A percentile compares a stretch with the other conserved stretches of the same genome.
These are phyloP conservation scores for Leccinum barrowsii DNA, from an alignment of 768 basidiomycete species.

Conservation along the genomic window DNA sequence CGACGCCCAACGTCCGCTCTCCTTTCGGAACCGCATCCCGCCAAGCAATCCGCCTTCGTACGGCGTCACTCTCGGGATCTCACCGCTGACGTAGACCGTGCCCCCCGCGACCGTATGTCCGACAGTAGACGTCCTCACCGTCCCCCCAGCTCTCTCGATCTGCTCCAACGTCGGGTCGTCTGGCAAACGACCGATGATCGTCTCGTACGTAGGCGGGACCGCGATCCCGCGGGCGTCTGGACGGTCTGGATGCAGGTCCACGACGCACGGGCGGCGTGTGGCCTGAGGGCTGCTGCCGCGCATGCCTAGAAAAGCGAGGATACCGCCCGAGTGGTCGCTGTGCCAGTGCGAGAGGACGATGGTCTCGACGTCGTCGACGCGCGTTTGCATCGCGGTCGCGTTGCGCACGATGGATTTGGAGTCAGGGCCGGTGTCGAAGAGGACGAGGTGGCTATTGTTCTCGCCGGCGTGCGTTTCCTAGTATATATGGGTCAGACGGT, in stretches of 20 bases:
- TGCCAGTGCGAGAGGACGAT: constrained; percentile 59
- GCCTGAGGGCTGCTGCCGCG: neutral
- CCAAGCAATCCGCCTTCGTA: constrained; percentile 71
- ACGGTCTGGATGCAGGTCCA: constrained; percentile 77
- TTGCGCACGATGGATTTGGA: constrained; percentile 72
- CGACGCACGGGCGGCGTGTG: constrained; percentile 35
- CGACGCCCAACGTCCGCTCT: constrained; percentile 39
- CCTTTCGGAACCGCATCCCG: constrained; percentile 56
- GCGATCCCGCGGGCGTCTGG: constrained; percentile 75
- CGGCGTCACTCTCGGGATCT: constrained; percentile 66
- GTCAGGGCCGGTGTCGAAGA: constrained; percentile 87
- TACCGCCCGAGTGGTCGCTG: constrained; percentile 61
- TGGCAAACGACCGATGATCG: constrained; percentile 56
- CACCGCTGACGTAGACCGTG: constrained; percentile 75
- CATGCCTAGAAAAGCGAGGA: constrained; percentile 54
- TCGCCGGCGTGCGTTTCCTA: constrained; percentile 58
- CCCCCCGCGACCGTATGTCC: constrained; percentile 65
- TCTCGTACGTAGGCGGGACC: constrained; percentile 55
- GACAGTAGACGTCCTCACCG: constrained; percentile 50
- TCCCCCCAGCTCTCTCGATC: constrained; percentile 53
- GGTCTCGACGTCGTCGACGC: constrained; percentile 51
- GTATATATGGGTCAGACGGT: no score
- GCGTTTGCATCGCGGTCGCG: constrained; percentile 53
- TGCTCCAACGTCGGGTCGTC: constrained; percentile 69
- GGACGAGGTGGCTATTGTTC: constrained; percentile 45